Evolutionary conservation across 2,329 filamentous ascomycete species (phyloP).

Genomic region (Aureobasidium zeae): DNA sequence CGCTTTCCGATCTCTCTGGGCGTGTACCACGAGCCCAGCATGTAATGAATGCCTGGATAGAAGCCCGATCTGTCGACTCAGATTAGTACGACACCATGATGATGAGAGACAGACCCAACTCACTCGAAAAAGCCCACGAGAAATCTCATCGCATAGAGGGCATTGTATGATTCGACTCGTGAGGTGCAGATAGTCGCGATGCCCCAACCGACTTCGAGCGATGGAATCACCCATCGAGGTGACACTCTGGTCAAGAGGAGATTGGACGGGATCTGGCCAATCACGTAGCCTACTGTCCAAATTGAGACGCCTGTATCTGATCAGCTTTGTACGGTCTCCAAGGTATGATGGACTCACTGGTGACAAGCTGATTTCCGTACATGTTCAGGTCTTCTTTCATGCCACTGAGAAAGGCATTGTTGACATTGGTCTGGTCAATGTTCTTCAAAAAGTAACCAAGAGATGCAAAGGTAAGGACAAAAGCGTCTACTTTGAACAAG

Average conservation of each 20-base stretch:
- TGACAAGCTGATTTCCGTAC: slow-evolving; percentile 30
- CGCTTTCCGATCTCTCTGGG: slow-evolving; percentile 53
- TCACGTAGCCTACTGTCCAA: slow-evolving; percentile 27
- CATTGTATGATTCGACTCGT: slow-evolving; percentile 30
- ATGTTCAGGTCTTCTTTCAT: slow-evolving; percentile 35
- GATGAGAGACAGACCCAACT: too few species aligned
- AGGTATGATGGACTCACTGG: neutral
- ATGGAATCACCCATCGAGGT: slow-evolving; percentile 30
- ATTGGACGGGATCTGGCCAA: slow-evolving; percentile 32
- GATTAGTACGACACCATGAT: too few species aligned
- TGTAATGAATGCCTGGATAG: slow-evolving; percentile 51
- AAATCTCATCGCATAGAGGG: slow-evolving; percentile 34
- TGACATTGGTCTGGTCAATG: slow-evolving; percentile 34
- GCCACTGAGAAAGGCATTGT: slow-evolving; percentile 35
- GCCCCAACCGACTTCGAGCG: slow-evolving; percentile 35
- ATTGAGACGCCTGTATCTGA: slow-evolving; percentile 23
- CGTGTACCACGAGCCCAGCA: slow-evolving; percentile 54
- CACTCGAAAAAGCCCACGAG: slow-evolving; percentile 43
- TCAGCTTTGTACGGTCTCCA: slow-evolving; percentile 31
- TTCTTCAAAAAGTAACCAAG: slow-evolving; percentile 18
- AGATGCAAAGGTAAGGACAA: slow-evolving; percentile 6
- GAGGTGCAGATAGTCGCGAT: slow-evolving; percentile 33
- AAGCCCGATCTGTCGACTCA: slow-evolving; percentile 37
- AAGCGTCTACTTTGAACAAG: slow-evolving; percentile 8
- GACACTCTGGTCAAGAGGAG: slow-evolving; percentile 29